Evolutionary conservation across 2,329 filamentous ascomycete genomes (phyloP).

Genomic region (Fusarium sp.): DNA sequence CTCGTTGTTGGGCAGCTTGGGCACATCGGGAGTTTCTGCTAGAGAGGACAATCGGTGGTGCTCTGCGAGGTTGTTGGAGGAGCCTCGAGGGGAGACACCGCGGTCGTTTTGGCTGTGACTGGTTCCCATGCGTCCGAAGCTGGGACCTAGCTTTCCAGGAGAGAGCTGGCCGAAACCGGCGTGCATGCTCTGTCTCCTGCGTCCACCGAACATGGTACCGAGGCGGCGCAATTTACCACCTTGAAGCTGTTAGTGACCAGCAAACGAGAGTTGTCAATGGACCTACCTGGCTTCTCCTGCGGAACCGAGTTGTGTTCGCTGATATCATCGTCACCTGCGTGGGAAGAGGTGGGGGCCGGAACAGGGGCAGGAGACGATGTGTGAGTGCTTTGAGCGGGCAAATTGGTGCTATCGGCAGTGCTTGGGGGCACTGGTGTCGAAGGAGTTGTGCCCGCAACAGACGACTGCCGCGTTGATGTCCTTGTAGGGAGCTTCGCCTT

Average conservation of each 20-base stretch:
- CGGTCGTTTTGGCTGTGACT: conserved; percentile 62
- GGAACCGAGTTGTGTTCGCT: conserved; percentile 55
- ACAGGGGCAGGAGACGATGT: conserved; percentile 18
- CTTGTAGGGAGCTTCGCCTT: conserved; percentile 50
- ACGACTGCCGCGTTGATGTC: conserved; percentile 54
- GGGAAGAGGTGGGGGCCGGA: conserved; percentile 26
- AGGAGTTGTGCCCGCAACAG: conserved; percentile 42
- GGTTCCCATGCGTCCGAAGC: conserved; percentile 71
- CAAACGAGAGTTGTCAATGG: rapidly evolving
- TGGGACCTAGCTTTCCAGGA: conserved; percentile 59
- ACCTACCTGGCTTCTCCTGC: conserved; percentile 51
- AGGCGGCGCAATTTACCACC: conserved; percentile 70
- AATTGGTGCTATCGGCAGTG: conserved; percentile 38
- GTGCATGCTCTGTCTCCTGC: conserved; percentile 73
- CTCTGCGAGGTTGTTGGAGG: conserved; percentile 67
- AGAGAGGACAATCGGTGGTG: conserved; percentile 65
- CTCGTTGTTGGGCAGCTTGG: conserved; percentile 42
- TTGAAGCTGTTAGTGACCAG: conserved; percentile 37
- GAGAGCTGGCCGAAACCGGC: conserved; percentile 67
- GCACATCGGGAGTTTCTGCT: conserved; percentile 62
- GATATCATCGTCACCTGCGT: conserved; percentile 43
- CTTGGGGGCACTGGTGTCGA: conserved; percentile 41
- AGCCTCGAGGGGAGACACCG: conserved; percentile 65
- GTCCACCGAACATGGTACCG: conserved; percentile 72
- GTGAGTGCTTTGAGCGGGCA: conserved; percentile 17